Conservation (phyloP, 2,329 filamentous ascomycete species). For the Corinectria fuckeliana region DNA sequence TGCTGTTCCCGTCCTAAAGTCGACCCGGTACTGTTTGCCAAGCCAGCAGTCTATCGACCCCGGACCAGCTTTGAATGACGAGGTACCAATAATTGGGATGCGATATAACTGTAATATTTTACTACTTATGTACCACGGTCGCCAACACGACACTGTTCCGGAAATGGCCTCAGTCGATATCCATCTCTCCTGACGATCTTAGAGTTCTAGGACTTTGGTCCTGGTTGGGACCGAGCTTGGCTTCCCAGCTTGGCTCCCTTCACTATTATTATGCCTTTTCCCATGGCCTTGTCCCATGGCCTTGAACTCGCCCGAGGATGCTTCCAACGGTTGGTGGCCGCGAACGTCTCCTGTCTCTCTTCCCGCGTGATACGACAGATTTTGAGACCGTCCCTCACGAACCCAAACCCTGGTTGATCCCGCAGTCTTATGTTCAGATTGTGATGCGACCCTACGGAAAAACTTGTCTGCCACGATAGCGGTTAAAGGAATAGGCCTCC, state of each 20-base stretch:
- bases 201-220: conserved; percentile 4
- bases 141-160: conserved; percentile 10
- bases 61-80: conserved; percentile 18
- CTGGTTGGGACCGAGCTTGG: no score
- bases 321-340: conserved; percentile 5
- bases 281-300: no score
- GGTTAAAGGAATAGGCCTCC: conserved; percentile 3
- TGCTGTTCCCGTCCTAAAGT: background rate
- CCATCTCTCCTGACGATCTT: conserved; percentile 23
- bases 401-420: conserved; percentile 12
- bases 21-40: background rate
- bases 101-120: conserved; percentile 21
- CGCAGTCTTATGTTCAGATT: conserved; percentile 12
- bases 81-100: conserved; percentile 15
- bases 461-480: background rate
- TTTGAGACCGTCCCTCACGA: conserved; percentile 21
- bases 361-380: conserved; percentile 7
- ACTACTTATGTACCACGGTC: no score
- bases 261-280: conserved; percentile 2
- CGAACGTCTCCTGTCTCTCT: conserved; percentile 14
- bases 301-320: background rate
- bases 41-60: background rate
- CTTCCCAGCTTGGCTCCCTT: conserved; percentile 27
- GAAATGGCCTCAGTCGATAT: conserved; percentile 14
- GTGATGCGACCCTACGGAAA: conserved; percentile 11